A percentile compares a stretch with the other conserved stretches of the same genome.
phyloP scores from a whole-genome alignment of 2,329 filamentous ascomycete species.

The Calonectria hawksworthii region DNA sequence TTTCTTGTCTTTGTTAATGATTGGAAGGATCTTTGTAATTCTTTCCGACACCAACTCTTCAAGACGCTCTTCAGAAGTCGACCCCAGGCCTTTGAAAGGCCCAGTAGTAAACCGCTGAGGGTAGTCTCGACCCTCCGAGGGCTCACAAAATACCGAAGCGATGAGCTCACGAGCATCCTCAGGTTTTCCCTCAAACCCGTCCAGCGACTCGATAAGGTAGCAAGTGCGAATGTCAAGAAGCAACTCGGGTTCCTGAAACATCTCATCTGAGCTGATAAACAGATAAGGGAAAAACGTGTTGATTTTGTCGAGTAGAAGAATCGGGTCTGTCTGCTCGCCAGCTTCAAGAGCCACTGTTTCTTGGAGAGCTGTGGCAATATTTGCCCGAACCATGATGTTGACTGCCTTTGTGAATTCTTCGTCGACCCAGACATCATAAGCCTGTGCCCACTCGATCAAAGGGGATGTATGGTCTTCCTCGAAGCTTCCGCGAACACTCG shows the following conservation, averaged over 20 bases:
- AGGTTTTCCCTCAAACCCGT: conserved; percentile 12
- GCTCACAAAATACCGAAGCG: conserved; percentile 50
- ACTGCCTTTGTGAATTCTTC: conserved; percentile 14
- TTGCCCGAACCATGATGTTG: conserved; percentile 48
- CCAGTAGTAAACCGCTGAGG: conserved; percentile 36
- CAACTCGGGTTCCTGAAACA: conserved; percentile 37
- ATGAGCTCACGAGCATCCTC: conserved; percentile 38
- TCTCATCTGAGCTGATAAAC: conserved; percentile 40
- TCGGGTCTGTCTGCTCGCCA: conserved; percentile 25
- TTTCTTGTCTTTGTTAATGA: conserved; percentile 27
- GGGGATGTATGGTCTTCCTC: conserved; percentile 31
- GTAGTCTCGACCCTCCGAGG: conserved; percentile 11
- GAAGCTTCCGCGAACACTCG: conserved; percentile 44
- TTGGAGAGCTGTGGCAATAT: conserved; percentile 53
- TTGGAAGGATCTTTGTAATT: conserved; percentile 34
- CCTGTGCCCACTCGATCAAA: conserved; percentile 48
- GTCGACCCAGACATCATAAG: conserved; percentile 3
- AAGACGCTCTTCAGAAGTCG: conserved; percentile 18
- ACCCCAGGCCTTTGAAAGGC: conserved; percentile 45
- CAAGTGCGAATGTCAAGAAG: conserved; percentile 56
- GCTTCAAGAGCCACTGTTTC: conserved; percentile 37
- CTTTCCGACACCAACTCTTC: conserved; percentile 42
- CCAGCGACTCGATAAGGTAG: conserved; percentile 48
- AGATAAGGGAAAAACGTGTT: conserved; percentile 49
- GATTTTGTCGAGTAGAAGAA: conserved; percentile 49